Base-by-base conservation (phyloP, 352 stramenopile species). In the Globisporangium echinulatum region DNA sequence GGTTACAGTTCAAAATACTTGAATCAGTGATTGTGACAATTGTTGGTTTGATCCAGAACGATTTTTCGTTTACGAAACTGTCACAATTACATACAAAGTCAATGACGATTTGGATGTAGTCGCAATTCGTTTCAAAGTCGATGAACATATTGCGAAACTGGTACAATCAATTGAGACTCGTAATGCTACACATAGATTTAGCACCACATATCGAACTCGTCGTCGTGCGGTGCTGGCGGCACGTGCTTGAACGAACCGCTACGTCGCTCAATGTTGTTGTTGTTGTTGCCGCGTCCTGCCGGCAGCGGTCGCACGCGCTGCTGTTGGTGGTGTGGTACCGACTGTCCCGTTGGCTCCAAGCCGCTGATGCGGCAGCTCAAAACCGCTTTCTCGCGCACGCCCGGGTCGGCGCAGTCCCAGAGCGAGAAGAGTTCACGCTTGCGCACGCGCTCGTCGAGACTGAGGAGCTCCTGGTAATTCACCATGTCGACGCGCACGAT, bases 401-500 rank as follows among this genome's bases (percentile, higher is more conserved):
- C 67, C 39, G 63, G 53, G 11, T 68, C 42, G 17, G 75, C 46
- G 19, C 69, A 42, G 11, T 69, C 73, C 79, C 77, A 91, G n/a
- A 91, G 17, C 14, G 58, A 60, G 13, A 68, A 66, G 2, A 87
- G 56, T 53, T 79, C 67, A 8, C 72, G 62, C 7, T 64, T 63
- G 17, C 68, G 68, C 8, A 65, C 59, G 7, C 71, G 66, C 13
- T 86, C 76, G 19, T 75, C 62, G 10, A 82, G 42, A 50, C 64
- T 64, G 33, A 72, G 63, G 9, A 89, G 64, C 52, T 78, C 62
- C 10, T 55, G 17, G 49, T 81, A 88, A 46, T 66, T 67, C 5
- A 67, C 57, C 13, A 64, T 59, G 4, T 71, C 71, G 14, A 91
- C 61, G 44, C 72, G 77, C 10, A 80, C 69, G n/a, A 88, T 65